These are phyloP conservation scores for Physcomitrium patens DNA, from an alignment of 225 moss, liverwort and hornwort genomes.

Conservation along the genomic window DNA sequence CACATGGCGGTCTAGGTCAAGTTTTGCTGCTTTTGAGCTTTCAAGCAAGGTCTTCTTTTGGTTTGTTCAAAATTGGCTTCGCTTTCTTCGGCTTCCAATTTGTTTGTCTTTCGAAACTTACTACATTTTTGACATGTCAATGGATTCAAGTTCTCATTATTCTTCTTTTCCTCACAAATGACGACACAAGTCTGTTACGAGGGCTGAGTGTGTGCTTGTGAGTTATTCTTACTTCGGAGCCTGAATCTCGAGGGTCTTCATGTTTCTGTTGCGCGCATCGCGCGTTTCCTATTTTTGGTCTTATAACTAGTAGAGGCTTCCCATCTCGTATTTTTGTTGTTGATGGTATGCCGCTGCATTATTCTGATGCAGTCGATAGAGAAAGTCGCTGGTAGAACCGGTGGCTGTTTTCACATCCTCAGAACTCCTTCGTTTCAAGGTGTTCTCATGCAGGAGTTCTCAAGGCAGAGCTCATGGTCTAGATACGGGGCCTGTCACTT, in stretches of 20 bases:
- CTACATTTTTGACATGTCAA: not conserved
- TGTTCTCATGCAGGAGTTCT: constrained; percentile 20
- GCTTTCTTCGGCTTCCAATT: constrained; percentile 1
- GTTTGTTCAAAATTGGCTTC: not conserved
- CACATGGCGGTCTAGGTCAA: constrained; percentile 21
- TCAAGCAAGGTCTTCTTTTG: constrained; percentile 15
- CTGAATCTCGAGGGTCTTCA: constrained; percentile 19
- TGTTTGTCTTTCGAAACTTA: not conserved
- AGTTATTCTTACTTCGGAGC: not conserved
- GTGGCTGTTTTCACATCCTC: constrained; percentile 11
- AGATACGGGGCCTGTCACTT: constrained; percentile 2
- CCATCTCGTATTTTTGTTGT: not conserved
- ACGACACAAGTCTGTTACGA: not conserved
- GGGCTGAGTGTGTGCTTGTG: constrained; percentile 1
- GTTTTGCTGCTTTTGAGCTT: constrained; percentile 28
- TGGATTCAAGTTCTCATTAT: not conserved
- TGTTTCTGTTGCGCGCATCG: constrained; percentile 22
- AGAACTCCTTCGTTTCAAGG: constrained; percentile 14
- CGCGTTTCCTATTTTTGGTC: constrained; percentile 18
- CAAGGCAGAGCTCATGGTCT: constrained; percentile 19
- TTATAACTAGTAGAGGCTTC: constrained; percentile 9
- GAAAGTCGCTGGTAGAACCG: constrained; percentile 19
- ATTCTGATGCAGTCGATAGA: constrained; percentile 30
- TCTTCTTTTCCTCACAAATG: not conserved
- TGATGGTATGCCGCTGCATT: constrained; percentile 32